These are phyloP conservation scores for Moesziomyces sp. DNA, from an alignment of 1,284 basidiomycete species.

Conservation along the genomic window DNA sequence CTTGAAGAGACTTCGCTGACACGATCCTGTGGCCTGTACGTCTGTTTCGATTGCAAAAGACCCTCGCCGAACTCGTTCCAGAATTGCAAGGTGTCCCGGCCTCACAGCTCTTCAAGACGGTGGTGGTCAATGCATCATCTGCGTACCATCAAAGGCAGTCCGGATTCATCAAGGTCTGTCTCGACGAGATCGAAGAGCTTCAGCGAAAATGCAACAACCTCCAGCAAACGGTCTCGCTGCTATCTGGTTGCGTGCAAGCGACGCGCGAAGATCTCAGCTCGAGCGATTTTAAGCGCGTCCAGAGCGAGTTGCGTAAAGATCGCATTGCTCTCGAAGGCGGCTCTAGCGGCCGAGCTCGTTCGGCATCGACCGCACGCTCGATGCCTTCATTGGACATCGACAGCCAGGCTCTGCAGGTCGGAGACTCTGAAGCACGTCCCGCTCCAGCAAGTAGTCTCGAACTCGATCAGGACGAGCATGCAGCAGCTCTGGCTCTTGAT, in stretches of 20 bases:
- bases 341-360: not conserved
- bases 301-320: not conserved
- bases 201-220: not conserved
- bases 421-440: too few relatives aligned
- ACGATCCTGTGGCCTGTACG: too few relatives aligned
- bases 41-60: not conserved
- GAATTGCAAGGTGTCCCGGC: not conserved
- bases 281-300: not conserved
- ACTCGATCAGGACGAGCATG: too few relatives aligned
- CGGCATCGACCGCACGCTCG: not conserved
- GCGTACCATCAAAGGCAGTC: not conserved
- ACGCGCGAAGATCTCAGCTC: not conserved
- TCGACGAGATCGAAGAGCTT: not conserved
- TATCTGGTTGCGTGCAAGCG: not conserved
- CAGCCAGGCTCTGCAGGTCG: too few relatives aligned
- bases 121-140: slow-evolving; percentile 1
- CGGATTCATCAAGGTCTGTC: not conserved
- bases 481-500: too few relatives aligned
- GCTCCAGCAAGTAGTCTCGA: too few relatives aligned
- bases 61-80: not conserved
- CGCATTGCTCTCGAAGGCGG: not conserved
- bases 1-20: too few relatives aligned
- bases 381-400: not conserved
- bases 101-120: slow-evolving; percentile 5
- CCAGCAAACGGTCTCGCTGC: not conserved